Evolutionary conservation across 78 protist species (phyloP).

Genomic region (Protostelium mycophagum): DNA sequence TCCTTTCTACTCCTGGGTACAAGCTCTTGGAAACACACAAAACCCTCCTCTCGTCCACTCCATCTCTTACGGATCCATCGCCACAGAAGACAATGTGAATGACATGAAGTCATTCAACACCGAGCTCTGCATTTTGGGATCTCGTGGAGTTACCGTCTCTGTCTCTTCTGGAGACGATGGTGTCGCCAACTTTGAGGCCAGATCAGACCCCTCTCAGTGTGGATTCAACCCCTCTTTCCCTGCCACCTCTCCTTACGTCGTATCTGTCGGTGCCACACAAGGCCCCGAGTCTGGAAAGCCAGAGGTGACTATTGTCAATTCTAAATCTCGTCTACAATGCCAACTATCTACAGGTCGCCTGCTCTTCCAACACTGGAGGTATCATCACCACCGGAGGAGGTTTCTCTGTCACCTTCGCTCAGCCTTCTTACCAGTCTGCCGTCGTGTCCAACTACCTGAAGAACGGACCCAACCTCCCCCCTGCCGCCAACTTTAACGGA

Average conservation of each 20-base stretch:
- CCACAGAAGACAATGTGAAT: not conserved
- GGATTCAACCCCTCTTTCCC: conserved; percentile 1
- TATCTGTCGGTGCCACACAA: conserved; percentile 48
- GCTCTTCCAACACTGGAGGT: conserved; percentile 37
- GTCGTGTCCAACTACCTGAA: conserved; percentile 32
- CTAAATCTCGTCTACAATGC: not conserved
- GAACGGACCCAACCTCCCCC: conserved; percentile 16
- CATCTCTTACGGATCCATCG: conserved; percentile 32
- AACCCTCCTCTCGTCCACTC: conserved; percentile 52
- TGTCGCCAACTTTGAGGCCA: conserved; percentile 17
- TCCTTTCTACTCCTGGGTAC: not conserved
- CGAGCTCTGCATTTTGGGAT: conserved; percentile 26
- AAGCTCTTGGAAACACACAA: not conserved
- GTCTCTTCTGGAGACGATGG: conserved; percentile 63
- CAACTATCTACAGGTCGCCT: conserved; percentile 23
- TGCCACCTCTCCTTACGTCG: conserved; percentile 41
- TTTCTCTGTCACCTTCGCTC: conserved; percentile 27
- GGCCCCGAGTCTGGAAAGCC: conserved; percentile 41
- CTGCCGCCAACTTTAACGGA: conserved; percentile 40
- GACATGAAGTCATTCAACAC: conserved; percentile 10
- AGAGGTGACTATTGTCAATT: conserved; percentile 10
- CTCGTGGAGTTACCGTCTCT: conserved; percentile 42
- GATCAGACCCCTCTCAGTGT: not conserved
- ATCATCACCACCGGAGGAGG: conserved; percentile 73
- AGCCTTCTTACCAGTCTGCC: conserved; percentile 46